Conservation (phyloP, 169 alveolate species). For the Blepharisma undulans region DNA sequence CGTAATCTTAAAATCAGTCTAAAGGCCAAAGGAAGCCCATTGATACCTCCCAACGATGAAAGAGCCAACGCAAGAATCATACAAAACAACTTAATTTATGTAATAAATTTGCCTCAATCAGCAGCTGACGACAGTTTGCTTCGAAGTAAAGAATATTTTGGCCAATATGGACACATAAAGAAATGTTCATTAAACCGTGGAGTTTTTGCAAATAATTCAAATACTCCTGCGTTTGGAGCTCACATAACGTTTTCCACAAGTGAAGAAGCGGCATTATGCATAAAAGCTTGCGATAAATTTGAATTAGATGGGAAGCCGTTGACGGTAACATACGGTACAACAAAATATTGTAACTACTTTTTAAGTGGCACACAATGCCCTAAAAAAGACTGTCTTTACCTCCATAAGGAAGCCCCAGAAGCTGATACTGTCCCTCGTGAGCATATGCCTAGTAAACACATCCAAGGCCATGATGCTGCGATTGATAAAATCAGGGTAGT, state of each 20-base stretch:
- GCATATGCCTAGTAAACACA: slow-evolving; percentile 46
- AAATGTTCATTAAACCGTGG: slow-evolving; percentile 45
- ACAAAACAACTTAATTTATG: background rate
- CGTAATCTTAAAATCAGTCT: background rate
- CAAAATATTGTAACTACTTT: slow-evolving; percentile 76
- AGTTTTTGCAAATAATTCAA: slow-evolving; percentile 22
- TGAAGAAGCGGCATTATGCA: slow-evolving; percentile 62
- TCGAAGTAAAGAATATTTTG: slow-evolving; percentile 51
- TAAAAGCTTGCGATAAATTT: slow-evolving; percentile 61
- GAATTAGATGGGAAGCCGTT: slow-evolving; percentile 40
- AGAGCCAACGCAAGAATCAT: slow-evolving; percentile 15
- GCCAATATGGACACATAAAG: slow-evolving; percentile 49
- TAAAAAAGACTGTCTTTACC: slow-evolving; percentile 70
- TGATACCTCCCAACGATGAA: background rate
- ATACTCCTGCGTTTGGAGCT: slow-evolving; percentile 62
- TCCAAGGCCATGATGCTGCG: background rate
- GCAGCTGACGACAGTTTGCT: slow-evolving; percentile 42
- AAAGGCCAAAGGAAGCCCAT: background rate
- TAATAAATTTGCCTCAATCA: slow-evolving; percentile 5
- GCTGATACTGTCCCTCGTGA: slow-evolving; percentile 50
- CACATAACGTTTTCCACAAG: slow-evolving; percentile 65
- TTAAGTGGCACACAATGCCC: slow-evolving; percentile 60
- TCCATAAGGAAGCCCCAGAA: slow-evolving; percentile 58
- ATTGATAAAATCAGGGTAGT: background rate
- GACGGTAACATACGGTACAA: slow-evolving; percentile 69